phyloP scores from a whole-genome alignment of 192 early-diverging fungal genomes.

The Thamnidium elegans region DNA sequence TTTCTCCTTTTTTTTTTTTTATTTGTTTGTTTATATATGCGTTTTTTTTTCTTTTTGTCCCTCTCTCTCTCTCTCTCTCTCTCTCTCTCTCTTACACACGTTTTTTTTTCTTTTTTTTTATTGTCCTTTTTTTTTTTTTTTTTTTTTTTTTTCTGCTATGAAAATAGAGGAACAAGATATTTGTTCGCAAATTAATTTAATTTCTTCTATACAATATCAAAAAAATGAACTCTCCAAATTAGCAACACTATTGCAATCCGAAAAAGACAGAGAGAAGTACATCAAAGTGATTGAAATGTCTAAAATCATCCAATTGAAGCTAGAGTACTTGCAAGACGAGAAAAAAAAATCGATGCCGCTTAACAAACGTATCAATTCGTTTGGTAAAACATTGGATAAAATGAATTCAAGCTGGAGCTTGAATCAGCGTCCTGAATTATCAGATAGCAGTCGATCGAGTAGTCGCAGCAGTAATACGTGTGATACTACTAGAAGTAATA shows the following conservation, averaged over 20 bases:
- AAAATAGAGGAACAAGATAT: background rate
- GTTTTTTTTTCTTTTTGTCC: background rate
- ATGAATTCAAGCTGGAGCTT: no score
- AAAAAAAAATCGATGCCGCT: background rate
- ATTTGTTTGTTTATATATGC: background rate
- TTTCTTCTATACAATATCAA: background rate
- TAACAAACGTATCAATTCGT: background rate
- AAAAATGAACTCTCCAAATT: background rate
- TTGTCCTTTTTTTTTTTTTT: background rate
- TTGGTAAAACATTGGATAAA: background rate
- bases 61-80: conserved; percentile 11
- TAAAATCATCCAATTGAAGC: conserved; percentile 6
- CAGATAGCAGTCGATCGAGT: background rate
- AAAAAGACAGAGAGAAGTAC: conserved; percentile 1
- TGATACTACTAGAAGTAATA: background rate
- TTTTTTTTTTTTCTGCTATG: background rate
- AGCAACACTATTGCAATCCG: background rate
- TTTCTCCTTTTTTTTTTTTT: background rate
- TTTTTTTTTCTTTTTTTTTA: background rate
- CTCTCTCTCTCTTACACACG: background rate
- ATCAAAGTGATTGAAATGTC: conserved; percentile 17
- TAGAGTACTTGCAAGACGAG: background rate
- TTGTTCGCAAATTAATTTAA: no score
- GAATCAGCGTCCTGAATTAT: no score
- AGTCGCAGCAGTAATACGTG: background rate